A percentile compares a stretch with the other conserved stretches of the same genome.
phyloP scores from a whole-genome alignment of 768 basidiomycete species.

The Terana coerulea region DNA sequence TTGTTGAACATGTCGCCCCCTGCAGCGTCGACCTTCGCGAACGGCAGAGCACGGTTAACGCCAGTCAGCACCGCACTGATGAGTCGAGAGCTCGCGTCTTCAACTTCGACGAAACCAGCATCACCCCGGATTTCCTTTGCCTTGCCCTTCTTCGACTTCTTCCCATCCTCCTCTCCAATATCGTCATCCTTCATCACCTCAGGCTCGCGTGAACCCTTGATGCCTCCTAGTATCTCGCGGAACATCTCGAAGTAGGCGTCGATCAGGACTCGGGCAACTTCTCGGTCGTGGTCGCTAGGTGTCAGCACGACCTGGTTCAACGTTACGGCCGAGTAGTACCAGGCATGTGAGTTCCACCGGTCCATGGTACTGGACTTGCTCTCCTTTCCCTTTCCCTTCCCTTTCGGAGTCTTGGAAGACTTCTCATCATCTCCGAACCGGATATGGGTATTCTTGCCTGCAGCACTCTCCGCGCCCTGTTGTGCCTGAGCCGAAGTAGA shows the following conservation, averaged over 20 bases:
- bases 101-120: slow-evolving; percentile 69
- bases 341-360: slow-evolving; percentile 62
- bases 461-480: slow-evolving; percentile 19
- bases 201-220: slow-evolving; percentile 33
- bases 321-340: slow-evolving; percentile 91
- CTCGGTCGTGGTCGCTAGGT: slow-evolving; percentile 54
- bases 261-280: slow-evolving; percentile 74
- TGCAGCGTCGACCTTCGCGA: slow-evolving; percentile 65
- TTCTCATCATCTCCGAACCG: slow-evolving; percentile 42
- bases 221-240: slow-evolving; percentile 72
- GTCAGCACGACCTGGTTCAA: slow-evolving; percentile 88
- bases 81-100: slow-evolving; percentile 76
- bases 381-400: slow-evolving; percentile 4
- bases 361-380: slow-evolving; percentile 30
- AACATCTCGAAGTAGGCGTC: slow-evolving; percentile 96
- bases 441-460: slow-evolving; percentile 37
- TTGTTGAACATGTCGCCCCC: slow-evolving; percentile 68
- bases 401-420: slow-evolving; percentile 16
- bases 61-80: slow-evolving; percentile 91
- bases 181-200: slow-evolving; percentile 33
- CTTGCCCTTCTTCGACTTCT: slow-evolving; percentile 31
- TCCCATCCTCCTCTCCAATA: slow-evolving; percentile 34
- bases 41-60: slow-evolving; percentile 92
- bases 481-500: slow-evolving; percentile 32
- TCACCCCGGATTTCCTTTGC: slow-evolving; percentile 48